Evolutionary conservation across 2,329 filamentous ascomycete species (phyloP).

Genomic region (Monosporascus ibericus): DNA sequence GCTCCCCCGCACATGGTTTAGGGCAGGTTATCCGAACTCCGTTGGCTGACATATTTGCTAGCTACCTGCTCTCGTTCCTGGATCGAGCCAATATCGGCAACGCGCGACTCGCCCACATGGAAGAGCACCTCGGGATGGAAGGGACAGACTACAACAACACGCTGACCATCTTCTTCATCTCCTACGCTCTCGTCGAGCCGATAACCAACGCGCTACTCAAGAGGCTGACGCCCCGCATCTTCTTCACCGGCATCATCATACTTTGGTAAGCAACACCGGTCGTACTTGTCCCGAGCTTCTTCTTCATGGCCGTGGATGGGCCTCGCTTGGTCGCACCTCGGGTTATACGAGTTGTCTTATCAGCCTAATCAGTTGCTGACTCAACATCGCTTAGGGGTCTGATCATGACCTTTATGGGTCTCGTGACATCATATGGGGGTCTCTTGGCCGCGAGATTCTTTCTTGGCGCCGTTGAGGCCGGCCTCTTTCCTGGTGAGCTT

Average conservation of each 20-base stretch:
- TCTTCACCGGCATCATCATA: slow-evolving; percentile 71
- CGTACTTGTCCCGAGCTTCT: too few species aligned
- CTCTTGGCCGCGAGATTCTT: slow-evolving; percentile 15
- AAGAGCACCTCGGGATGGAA: neutral
- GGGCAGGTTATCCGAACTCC: too few species aligned
- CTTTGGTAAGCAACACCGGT: neutral
- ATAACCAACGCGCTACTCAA: slow-evolving; percentile 79
- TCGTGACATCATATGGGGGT: slow-evolving; percentile 9
- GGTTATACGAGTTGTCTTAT: too few species aligned
- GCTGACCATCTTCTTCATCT: slow-evolving; percentile 81
- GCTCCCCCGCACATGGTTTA: neutral
- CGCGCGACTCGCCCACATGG: neutral
- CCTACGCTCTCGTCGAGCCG: slow-evolving; percentile 73
- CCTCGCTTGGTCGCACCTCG: too few species aligned
- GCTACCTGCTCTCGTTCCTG: neutral
- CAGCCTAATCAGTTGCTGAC: neutral
- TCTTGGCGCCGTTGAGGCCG: slow-evolving; percentile 14
- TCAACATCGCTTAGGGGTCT: neutral
- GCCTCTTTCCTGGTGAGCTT: slow-evolving; percentile 16
- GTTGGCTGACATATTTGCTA: neutral
- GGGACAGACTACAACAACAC: slow-evolving; percentile 56
- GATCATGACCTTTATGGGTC: slow-evolving; percentile 3
- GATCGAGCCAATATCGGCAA: neutral
- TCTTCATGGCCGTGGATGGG: too few species aligned
- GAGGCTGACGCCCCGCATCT: slow-evolving; percentile 66